phyloP scores from a whole-genome alignment of 805 yeast genomes.

The Wickerhamomyces kurtzmanii region DNA sequence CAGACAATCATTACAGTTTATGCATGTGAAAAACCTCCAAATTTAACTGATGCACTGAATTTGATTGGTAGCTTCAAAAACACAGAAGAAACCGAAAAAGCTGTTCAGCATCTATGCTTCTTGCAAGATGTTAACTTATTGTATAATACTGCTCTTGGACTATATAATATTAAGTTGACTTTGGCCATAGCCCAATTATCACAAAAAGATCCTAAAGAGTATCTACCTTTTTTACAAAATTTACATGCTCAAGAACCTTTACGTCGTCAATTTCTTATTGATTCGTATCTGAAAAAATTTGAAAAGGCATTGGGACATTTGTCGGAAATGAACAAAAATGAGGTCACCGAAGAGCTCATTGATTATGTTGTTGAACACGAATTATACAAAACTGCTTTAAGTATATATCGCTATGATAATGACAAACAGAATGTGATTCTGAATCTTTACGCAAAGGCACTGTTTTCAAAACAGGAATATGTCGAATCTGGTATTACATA shows the following conservation, averaged over 20 bases:
- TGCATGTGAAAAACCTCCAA: constrained; percentile 88
- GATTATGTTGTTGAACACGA: constrained; percentile 61
- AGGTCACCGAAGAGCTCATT: constrained; percentile 45
- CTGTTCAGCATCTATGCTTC: constrained; percentile 79
- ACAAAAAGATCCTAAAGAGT: constrained; percentile 96
- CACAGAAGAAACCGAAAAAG: constrained; percentile 41
- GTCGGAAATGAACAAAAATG: constrained; percentile 30
- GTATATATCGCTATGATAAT: constrained; percentile 46
- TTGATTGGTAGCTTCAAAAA: constrained; percentile 45
- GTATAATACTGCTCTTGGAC: constrained; percentile 70
- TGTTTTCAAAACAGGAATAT: constrained; percentile 46
- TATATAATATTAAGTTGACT: constrained; percentile 75
- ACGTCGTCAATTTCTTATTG: constrained; percentile 69
- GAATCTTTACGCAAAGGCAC: constrained; percentile 49
- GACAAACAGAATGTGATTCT: constrained; percentile 46
- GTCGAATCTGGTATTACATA: constrained; percentile 72
- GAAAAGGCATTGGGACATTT: constrained; percentile 64
- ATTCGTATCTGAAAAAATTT: constrained; percentile 60
- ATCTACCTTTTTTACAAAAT: constrained; percentile 81
- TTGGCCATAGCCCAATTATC: constrained; percentile 89
- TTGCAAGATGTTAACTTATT: constrained; percentile 80
- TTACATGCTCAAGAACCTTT: constrained; percentile 58
- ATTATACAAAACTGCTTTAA: constrained; percentile 61
- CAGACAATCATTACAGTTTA: constrained; percentile 84
- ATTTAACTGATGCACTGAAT: constrained; percentile 61